Percentiles rank a stretch among this genome's conserved stretches.
Evolutionary conservation across 1,284 basidiomycete genomes (phyloP).

Genomic region (Chalciporus sp.): DNA sequence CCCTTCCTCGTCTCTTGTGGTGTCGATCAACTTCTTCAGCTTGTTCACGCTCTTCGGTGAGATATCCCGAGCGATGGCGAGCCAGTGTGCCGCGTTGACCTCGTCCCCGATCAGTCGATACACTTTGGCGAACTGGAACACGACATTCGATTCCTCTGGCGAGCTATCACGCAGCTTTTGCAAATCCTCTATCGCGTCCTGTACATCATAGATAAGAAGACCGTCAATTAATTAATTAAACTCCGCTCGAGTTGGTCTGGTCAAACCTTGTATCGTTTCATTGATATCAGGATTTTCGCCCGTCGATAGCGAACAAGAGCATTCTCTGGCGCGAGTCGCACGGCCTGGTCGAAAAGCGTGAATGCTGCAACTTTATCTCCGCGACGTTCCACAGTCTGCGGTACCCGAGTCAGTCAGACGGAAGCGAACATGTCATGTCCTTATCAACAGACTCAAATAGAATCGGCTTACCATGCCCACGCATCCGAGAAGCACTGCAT

Average conservation of each 20-base stretch:
- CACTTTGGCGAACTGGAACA: slow-evolving; percentile 92
- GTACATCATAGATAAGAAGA: slow-evolving; percentile 35
- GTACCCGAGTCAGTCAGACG: slow-evolving; percentile 23
- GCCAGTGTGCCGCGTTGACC: slow-evolving; percentile 77
- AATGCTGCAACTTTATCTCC: slow-evolving; percentile 76
- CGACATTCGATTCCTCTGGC: slow-evolving; percentile 92
- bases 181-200: slow-evolving; percentile 82
- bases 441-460: slow-evolving; percentile 24
- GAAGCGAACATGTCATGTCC: slow-evolving; percentile 13
- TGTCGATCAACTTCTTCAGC: slow-evolving; percentile 76
- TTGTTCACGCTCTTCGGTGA: slow-evolving; percentile 77
- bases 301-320: slow-evolving; percentile 89
- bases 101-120: slow-evolving; percentile 80
- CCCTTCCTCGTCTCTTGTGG: slow-evolving; percentile 60
- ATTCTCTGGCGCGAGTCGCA: slow-evolving; percentile 76
- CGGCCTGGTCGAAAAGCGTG: slow-evolving; percentile 77
- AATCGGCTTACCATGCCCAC: slow-evolving; percentile 75
- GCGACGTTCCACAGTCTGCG: slow-evolving; percentile 81
- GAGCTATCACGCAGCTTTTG: slow-evolving; percentile 77
- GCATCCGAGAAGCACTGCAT: slow-evolving; percentile 87
- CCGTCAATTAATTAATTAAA: slow-evolving; percentile 14
- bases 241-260: slow-evolving; percentile 8
- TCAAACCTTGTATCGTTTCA: slow-evolving; percentile 80
- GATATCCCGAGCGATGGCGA: slow-evolving; percentile 87
- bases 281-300: slow-evolving; percentile 83